These are phyloP conservation scores for Kodamaea fungicola DNA, from an alignment of 1,139 yeast species.

Conservation along the genomic window DNA sequence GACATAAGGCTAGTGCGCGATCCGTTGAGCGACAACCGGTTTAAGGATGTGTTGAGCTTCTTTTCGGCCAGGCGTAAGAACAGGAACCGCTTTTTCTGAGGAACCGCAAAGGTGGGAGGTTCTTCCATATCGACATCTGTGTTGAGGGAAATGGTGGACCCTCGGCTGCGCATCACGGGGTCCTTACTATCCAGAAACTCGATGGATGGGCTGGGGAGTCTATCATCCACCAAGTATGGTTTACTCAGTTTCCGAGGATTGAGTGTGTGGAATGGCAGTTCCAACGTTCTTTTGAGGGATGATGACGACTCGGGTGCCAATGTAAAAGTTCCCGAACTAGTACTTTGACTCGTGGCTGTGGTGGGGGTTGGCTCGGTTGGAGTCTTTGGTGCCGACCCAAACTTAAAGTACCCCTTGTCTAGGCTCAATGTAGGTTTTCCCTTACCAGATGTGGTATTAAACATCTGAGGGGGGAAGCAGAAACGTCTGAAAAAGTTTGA, in stretches of 20 bases:
- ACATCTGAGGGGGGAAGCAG: too few relatives aligned
- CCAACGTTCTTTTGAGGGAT: conserved; percentile 10
- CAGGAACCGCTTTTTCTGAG: conserved; percentile 12
- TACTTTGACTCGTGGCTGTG: conserved; percentile 1
- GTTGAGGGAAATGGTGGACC: too few relatives aligned
- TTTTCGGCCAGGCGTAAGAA: conserved; percentile 7
- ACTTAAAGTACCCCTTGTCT: too few relatives aligned
- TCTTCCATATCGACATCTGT: too few relatives aligned
- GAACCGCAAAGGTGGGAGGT: neutral
- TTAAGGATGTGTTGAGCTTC: too few relatives aligned
- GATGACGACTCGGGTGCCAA: conserved; percentile 5
- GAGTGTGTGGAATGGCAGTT: conserved; percentile 7
- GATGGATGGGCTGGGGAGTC: conserved; percentile 15
- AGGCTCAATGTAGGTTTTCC: too few relatives aligned
- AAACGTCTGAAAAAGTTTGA: too few relatives aligned
- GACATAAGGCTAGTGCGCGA: too few relatives aligned
- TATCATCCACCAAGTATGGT: conserved; percentile 8
- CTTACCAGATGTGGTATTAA: too few relatives aligned
- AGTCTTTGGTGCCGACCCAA: neutral
- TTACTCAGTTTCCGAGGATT: conserved; percentile 4
- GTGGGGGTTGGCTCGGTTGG: conserved; percentile 2
- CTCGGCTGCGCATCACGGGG: too few relatives aligned
- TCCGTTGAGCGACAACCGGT: too few relatives aligned
- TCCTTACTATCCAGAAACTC: conserved; percentile 7
- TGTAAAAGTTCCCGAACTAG: conserved; percentile 5